phyloP scores from a whole-genome alignment of 495 filamentous ascomycete species.

The Penicillium ochrochloron region DNA sequence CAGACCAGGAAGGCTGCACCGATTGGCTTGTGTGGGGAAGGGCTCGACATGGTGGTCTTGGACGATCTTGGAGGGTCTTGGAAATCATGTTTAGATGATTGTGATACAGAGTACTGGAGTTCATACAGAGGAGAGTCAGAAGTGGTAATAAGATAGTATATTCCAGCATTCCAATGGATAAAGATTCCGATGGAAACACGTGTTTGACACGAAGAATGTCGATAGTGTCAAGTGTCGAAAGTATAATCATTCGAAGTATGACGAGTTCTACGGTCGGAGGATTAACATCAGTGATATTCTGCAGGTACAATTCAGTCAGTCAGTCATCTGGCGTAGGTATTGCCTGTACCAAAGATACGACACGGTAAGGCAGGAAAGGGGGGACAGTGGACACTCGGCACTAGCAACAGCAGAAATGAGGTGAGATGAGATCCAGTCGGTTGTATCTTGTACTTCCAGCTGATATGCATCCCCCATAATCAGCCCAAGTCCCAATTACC shows the following conservation, averaged over 20 bases:
- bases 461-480: neutral
- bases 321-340: neutral
- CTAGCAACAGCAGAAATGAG: neutral
- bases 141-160: neutral
- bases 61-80: neutral
- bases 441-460: neutral
- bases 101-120: too few species aligned
- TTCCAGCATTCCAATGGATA: conserved; percentile 4
- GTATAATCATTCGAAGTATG: neutral
- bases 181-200: conserved; percentile 16
- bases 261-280: neutral
- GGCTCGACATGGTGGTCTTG: conserved; percentile 12
- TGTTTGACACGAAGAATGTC: conserved; percentile 18
- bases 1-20: conserved; percentile 14
- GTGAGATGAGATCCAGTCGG: neutral
- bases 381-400: neutral
- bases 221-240: neutral
- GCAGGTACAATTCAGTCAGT: neutral
- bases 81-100: neutral
- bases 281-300: neutral
- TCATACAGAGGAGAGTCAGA: neutral
- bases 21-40: conserved; percentile 30
- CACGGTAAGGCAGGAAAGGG: neutral
- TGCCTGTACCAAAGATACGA: neutral
- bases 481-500: neutral